Evolutionary conservation across 202 grass and related monocot species (phyloP).

Genomic region (Miscanthus sacchariflorus): DNA sequence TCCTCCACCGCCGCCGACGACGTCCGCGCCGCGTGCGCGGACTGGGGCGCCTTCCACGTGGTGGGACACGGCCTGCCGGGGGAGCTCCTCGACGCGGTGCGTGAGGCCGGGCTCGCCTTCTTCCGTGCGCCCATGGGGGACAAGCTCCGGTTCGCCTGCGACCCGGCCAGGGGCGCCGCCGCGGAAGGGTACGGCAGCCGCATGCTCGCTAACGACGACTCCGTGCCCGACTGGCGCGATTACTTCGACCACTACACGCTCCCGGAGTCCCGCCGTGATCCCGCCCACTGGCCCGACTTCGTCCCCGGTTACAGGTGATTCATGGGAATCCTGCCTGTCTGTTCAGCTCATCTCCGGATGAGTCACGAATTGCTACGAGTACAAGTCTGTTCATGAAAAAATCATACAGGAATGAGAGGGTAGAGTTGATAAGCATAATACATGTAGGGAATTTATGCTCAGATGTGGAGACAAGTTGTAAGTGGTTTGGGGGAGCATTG

Average conservation of each 20-base stretch:
- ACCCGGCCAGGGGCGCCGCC: constrained; percentile 62
- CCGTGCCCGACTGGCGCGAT: constrained; percentile 94
- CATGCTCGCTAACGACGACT: constrained; percentile 89
- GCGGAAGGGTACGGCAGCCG: constrained; percentile 85
- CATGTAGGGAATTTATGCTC: neutral
- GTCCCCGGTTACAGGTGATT: constrained; percentile 81
- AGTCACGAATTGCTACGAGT: neutral
- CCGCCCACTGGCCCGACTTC: constrained; percentile 82
- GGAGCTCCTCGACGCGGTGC: constrained; percentile 66
- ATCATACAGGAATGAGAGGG: neutral
- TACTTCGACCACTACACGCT: constrained; percentile 96
- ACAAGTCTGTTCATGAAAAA: neutral
- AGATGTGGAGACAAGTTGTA: constrained; percentile 6
- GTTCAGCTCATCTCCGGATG: neutral
- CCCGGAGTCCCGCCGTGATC: constrained; percentile 76
- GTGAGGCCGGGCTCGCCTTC: constrained; percentile 57
- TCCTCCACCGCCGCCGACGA: constrained; percentile 20
- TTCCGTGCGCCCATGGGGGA: constrained; percentile 68
- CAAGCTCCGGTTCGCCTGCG: constrained; percentile 78
- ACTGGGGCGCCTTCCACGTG: constrained; percentile 91
- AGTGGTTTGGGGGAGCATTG: neutral
- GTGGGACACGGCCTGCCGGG: constrained; percentile 55
- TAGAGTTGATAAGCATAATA: neutral
- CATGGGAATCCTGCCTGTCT: neutral
- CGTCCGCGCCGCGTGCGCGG: constrained; percentile 59